phyloP scores from a whole-genome alignment of 768 basidiomycete genomes.

The Mycena maculata region DNA sequence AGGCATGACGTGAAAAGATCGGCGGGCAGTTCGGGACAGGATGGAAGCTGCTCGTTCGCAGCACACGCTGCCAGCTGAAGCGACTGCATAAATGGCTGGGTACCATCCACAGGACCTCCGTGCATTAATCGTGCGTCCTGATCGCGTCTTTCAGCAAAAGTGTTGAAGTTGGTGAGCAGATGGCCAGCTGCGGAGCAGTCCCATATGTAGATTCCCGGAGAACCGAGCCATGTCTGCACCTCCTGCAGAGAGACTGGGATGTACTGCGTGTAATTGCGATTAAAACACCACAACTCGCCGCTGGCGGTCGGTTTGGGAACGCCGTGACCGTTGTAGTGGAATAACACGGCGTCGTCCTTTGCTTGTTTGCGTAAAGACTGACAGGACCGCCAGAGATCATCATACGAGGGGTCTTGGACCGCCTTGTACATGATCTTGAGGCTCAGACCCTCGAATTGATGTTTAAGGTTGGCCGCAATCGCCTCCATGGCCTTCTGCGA shows the following conservation, averaged over 20 bases:
- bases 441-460: constrained; percentile 96
- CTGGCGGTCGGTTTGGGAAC: constrained; percentile 96
- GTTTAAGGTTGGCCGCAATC: constrained; percentile 91
- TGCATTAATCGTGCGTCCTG: constrained; percentile 69
- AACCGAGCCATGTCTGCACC: constrained; percentile 92
- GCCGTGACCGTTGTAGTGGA: constrained; percentile 99
- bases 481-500: constrained; percentile 94
- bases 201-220: constrained; percentile 98
- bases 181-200: constrained; percentile 98
- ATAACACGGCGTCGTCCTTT: constrained; percentile 92
- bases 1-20: constrained; percentile 98
- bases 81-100: constrained; percentile 83
- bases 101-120: constrained; percentile 69
- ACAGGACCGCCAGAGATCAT: constrained; percentile 92
- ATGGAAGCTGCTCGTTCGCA: constrained; percentile 90
- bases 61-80: constrained; percentile 96
- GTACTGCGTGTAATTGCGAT: constrained; percentile 96
- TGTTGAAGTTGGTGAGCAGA: constrained; percentile 89
- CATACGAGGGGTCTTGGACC: constrained; percentile 93
- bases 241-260: constrained; percentile 96
- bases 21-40: constrained; percentile 96
- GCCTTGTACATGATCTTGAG: constrained; percentile 95
- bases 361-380: constrained; percentile 85
- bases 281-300: constrained; percentile 99
- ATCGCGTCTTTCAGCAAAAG: constrained; percentile 80